Percentiles rank a stretch among this genome's conserved stretches.
These are phyloP conservation scores for Podospora appendiculata DNA, from an alignment of 495 filamentous ascomycete species.

Conservation along the genomic window DNA sequence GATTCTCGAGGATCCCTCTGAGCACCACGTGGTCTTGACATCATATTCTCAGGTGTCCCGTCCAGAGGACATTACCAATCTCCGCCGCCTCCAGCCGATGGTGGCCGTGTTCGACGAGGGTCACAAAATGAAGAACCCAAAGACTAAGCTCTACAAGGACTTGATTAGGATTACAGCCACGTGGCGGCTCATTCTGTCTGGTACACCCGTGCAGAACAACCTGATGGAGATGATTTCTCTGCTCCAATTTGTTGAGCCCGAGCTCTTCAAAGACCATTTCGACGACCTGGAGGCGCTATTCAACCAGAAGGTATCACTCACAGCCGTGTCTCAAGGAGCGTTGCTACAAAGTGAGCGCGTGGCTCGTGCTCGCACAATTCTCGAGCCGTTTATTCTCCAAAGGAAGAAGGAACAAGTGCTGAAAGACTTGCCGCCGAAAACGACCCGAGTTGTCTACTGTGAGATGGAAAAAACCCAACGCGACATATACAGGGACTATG, in stretches of 20 bases:
- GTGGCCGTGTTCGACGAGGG: constrained; percentile 89
- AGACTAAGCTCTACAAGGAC: constrained; percentile 70
- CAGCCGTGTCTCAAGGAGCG: constrained; percentile 62
- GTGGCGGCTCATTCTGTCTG: constrained; percentile 82
- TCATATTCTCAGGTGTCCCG: constrained; percentile 57
- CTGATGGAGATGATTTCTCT: constrained; percentile 83
- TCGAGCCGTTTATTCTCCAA: constrained; percentile 89
- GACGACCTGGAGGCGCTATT: constrained; percentile 78
- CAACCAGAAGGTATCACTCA: constrained; percentile 79
- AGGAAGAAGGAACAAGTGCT: constrained; percentile 94
- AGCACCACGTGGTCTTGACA: constrained; percentile 81
- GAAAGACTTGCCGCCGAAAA: constrained; percentile 77
- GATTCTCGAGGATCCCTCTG: constrained; percentile 52
- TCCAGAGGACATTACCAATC: constrained; percentile 30
- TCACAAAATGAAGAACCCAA: constrained; percentile 80
- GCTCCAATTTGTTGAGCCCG: constrained; percentile 83
- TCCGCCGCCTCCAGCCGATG: constrained; percentile 36
- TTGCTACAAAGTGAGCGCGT: constrained; percentile 82
- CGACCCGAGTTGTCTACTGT: constrained; percentile 67
- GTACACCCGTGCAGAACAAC: constrained; percentile 94
- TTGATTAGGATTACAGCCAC: constrained; percentile 68
- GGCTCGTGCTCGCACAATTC: constrained; percentile 76
- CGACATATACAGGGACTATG: constrained; percentile 56
- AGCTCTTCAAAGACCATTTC: constrained; percentile 63
- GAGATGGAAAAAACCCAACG: constrained; percentile 62